Evolutionary conservation across 2,329 filamentous ascomycete genomes (phyloP).

Genomic region (Xylariaceae sp.): DNA sequence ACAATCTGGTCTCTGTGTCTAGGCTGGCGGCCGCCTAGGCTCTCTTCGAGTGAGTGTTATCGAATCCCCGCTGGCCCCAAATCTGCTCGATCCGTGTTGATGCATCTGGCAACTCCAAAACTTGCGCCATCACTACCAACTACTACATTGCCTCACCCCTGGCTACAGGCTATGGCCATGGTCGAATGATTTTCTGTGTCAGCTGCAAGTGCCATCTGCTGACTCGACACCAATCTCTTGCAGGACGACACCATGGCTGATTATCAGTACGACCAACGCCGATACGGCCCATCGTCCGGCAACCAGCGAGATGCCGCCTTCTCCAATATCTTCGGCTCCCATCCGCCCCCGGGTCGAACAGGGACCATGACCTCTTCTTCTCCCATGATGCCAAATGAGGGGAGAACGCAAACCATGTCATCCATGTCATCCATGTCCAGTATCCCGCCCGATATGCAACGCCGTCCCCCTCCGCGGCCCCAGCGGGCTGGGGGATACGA

Average conservation of each 20-base stretch:
- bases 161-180: no score
- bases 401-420: slow-evolving; percentile 77
- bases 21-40: slow-evolving; percentile 31
- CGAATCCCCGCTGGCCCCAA: neutral
- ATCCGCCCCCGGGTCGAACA: slow-evolving; percentile 81
- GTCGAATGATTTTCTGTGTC: neutral
- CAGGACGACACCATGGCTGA: slow-evolving; percentile 52
- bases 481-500: slow-evolving; percentile 31
- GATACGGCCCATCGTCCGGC: slow-evolving; percentile 49
- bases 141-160: no score
- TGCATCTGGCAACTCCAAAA: no score
- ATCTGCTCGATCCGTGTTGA: no score
- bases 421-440: slow-evolving; percentile 60
- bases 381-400: slow-evolving; percentile 49
- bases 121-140: no score
- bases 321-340: slow-evolving; percentile 88
- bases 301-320: slow-evolving; percentile 90
- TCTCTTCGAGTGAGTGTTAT: slow-evolving; percentile 25
- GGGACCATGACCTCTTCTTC: slow-evolving; percentile 86
- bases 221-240: slow-evolving; percentile 20
- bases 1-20: slow-evolving; percentile 24
- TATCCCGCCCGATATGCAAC: slow-evolving; percentile 47
- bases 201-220: neutral
- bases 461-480: slow-evolving; percentile 55
- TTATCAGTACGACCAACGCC: slow-evolving; percentile 51